Base-by-base conservation (phyloP, 345 rosid species). In the Camelina hispida region DNA sequence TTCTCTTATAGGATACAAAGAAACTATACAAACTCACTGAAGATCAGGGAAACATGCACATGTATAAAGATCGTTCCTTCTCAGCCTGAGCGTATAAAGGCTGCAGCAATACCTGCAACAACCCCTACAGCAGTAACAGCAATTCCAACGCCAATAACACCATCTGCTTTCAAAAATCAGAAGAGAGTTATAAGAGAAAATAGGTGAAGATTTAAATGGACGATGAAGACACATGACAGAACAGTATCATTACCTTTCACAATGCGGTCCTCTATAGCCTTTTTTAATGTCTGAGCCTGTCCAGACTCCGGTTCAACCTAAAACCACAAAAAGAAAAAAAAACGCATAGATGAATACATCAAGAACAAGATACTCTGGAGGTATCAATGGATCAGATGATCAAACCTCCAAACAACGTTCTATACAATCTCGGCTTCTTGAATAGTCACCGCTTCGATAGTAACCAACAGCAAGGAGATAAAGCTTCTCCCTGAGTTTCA, bases 381-480 rank as follows among this genome's bases (percentile, higher is more conserved):
- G 16, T 23, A 66, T 28, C 66, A 15, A 35, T 43, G 51, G 35
- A 56, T 55, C 13, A 69, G 42, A 53, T 58, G 10, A 71, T 48
- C 52, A 63, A 70, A 91, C 96, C 91, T 68, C 76, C 75, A 89
- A 75, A 81, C 95, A 87, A 67, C 72, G 84, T 73, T 89, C 93
- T 76, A 88, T 87, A 73, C 72, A 71, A 37, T 87, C 88, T 81
- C 97, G 76, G 91, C 97, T 89, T 84, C 84, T 86, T 44, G 91
- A 47, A 79, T 75, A 86, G 43, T 89, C 91, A 34, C 89, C 83
- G 62, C 82, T 84, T 81, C 96, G 85, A 78, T 82, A 91, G 79
- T 85, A 87, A 7, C 97, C 97, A 61, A 87, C 76, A 34, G 93
- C 96, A 69, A 91, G 88, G 47, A 89, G 96, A 83, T 91, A 91